Conservation (phyloP, 1,284 basidiomycete species). For the Schizophyllum commune region DNA sequence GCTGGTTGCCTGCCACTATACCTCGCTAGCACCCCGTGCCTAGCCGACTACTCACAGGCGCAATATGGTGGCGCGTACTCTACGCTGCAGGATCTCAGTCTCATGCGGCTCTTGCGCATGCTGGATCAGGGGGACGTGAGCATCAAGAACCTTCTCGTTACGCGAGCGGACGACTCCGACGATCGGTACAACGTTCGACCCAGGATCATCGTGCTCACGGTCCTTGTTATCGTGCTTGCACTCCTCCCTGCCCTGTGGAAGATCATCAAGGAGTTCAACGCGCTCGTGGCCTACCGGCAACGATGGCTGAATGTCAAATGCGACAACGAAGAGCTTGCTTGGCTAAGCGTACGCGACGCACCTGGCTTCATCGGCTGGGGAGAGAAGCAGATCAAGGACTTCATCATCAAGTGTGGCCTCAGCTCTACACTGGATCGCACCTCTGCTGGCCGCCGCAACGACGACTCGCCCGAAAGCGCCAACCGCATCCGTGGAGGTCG, state of each 20-base stretch:
- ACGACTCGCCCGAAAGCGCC: slow-evolving; percentile 15
- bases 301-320: slow-evolving; percentile 59
- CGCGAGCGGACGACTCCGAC: slow-evolving; percentile 27
- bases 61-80: slow-evolving; percentile 55
- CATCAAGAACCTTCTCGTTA: slow-evolving; percentile 20
- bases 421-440: slow-evolving; percentile 42
- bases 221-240: slow-evolving; percentile 49
- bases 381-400: slow-evolving; percentile 62
- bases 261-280: slow-evolving; percentile 58
- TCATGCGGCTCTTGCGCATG: slow-evolving; percentile 60
- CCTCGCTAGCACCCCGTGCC: slow-evolving; percentile 59
- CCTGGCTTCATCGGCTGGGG: slow-evolving; percentile 65
- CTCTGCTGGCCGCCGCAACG: slow-evolving; percentile 18
- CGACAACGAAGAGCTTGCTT: slow-evolving; percentile 65
- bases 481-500: slow-evolving; percentile 12
- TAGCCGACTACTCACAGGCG: slow-evolving; percentile 41
- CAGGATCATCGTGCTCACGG: slow-evolving; percentile 61
- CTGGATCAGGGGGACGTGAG: slow-evolving; percentile 43
- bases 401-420: slow-evolving; percentile 54
- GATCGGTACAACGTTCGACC: slow-evolving; percentile 42
- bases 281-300: slow-evolving; percentile 43
- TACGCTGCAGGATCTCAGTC: slow-evolving; percentile 64
- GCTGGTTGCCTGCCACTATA: slow-evolving; percentile 65
- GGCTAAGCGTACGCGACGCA: slow-evolving; percentile 52
- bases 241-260: slow-evolving; percentile 59